Evolutionary conservation across 305 asterid genomes (phyloP), one percentile per base, ranked within the genome.

Genomic region (Fraxinus greggii): DNA sequence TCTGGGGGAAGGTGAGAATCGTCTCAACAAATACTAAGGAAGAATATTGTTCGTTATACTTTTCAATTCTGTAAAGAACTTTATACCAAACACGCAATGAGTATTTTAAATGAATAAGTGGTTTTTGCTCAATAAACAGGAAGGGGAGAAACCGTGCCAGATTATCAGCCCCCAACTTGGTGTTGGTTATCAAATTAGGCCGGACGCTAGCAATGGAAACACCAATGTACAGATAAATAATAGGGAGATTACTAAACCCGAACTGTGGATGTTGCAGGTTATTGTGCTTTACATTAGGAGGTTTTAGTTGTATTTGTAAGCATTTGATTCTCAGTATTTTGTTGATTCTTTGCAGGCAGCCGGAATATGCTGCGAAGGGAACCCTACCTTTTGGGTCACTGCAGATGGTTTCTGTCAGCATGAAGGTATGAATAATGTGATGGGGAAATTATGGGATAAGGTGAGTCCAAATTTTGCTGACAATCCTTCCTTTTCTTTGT

Each of bases 1-100:
- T 87, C 70, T 95, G 98, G 98, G 98, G 98, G 83, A 91, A 89
- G 97, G 98, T 95, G 84, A 84, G 87, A 74, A 79, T 32, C 80
- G 31, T 80, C 24, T 56, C 67, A 56, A 19, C 24, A 56, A 56
- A 19, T 56, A 19, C 3, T 26, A 26, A 65, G 28, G 31, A 24
- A 65, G 23, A 65, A 24, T 26, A n/a, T 26, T 26, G 36, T 24
- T 65, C 33, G 19, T 26, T 65, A 12, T 24, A 65, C 35, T 65
- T 65, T 65, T 65, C 73, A 65, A 24, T 26, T 10, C 2, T 10
- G 73, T 26, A 23, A 26, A 9, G 12, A 1, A 19, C 28, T 56
- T 56, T 1, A 3, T 56, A 19, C 28, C 26, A 7, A 24, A 26
- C n/a, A 10, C 3, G 73, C 7, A 23, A 26, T 45, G 15, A 33